These are phyloP conservation scores for Cladosporium phlei DNA, from an alignment of 2,329 filamentous ascomycete genomes.

Conservation along the genomic window DNA sequence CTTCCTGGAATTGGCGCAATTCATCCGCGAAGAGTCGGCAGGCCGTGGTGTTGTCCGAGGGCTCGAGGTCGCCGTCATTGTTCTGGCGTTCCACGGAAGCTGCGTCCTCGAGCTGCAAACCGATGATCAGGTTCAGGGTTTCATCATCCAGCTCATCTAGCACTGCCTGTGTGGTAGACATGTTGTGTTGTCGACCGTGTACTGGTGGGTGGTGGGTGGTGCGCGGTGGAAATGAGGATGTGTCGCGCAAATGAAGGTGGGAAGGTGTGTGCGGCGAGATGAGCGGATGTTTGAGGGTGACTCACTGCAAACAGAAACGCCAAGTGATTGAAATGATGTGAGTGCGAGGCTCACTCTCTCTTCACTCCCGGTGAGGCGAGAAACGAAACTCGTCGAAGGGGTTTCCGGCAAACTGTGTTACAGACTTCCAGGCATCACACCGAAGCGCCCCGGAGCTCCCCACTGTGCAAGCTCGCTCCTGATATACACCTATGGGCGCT, in stretches of 20 bases:
- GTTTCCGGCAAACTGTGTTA: too few relatives aligned
- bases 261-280: background rate
- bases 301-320: background rate
- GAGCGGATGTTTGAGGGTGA: background rate
- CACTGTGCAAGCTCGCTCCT: too few relatives aligned
- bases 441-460: too few relatives aligned
- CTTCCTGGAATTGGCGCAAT: slow-evolving; percentile 16
- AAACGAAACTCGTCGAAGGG: too few relatives aligned
- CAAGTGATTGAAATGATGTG: background rate
- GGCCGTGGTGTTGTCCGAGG: slow-evolving; percentile 18
- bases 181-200: background rate
- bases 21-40: slow-evolving; percentile 24
- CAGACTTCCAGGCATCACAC: too few relatives aligned
- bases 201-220: too few relatives aligned
- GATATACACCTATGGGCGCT: too few relatives aligned
- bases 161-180: slow-evolving; percentile 6
- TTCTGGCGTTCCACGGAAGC: slow-evolving; percentile 12
- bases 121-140: slow-evolving; percentile 8
- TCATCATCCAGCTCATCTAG: slow-evolving; percentile 10
- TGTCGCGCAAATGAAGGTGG: too few relatives aligned
- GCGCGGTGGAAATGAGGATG: too few relatives aligned
- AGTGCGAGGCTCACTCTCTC: background rate
- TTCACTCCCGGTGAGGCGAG: background rate
- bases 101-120: slow-evolving; percentile 16
- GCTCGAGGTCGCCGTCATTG: slow-evolving; percentile 19